phyloP scores from a whole-genome alignment of 306 rosid species.

The Rosa multiflora region DNA sequence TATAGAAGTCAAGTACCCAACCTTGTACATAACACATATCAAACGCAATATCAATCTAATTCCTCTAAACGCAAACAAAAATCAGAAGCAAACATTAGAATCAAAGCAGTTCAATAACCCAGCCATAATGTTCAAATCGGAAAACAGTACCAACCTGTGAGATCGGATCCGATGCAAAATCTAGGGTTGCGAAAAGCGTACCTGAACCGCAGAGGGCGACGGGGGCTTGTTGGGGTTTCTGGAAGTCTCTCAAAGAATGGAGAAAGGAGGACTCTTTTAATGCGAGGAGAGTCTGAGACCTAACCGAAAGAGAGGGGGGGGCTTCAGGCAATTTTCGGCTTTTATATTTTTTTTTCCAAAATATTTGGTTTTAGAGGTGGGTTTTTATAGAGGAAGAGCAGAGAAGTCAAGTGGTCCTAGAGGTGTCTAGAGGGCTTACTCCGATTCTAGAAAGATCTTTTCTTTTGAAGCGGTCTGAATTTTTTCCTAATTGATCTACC shows the following conservation, averaged over 20 bases:
- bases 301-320: slow-evolving; percentile 14
- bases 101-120: neutral
- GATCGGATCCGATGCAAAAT: slow-evolving; percentile 21
- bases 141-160: neutral
- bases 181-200: slow-evolving; percentile 19
- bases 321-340: slow-evolving; percentile 30
- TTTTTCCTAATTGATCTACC: no score
- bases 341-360: neutral
- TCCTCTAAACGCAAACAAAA: neutral
- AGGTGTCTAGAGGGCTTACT: slow-evolving; percentile 40
- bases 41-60: neutral
- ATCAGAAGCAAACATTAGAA: neutral
- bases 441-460: slow-evolving; percentile 59
- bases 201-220: slow-evolving; percentile 26
- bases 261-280: neutral
- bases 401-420: slow-evolving; percentile 26
- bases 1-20: neutral
- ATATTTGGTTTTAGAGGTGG: neutral
- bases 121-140: slow-evolving; percentile 19
- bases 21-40: neutral
- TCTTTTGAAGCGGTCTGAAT: neutral
- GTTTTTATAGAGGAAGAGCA: slow-evolving; percentile 7
- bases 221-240: slow-evolving; percentile 29
- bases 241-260: slow-evolving; percentile 37
- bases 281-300: slow-evolving; percentile 9